Evolutionary conservation across 1,284 basidiomycete genomes (phyloP).

Genomic region (Leccinum insolens): DNA sequence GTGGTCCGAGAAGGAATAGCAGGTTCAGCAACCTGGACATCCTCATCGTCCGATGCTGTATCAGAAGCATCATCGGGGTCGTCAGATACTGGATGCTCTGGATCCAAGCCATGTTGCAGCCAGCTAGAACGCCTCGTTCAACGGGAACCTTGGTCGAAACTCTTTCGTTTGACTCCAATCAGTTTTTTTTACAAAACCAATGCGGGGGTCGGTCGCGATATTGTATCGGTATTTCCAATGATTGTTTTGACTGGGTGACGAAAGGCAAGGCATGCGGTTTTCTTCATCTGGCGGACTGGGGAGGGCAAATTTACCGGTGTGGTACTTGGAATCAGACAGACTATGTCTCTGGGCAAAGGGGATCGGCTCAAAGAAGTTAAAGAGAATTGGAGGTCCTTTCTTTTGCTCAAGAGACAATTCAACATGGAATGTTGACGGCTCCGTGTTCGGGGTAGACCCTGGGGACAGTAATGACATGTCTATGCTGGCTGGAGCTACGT

Average conservation of each 20-base stretch:
- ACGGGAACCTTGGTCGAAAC: constrained; percentile 33
- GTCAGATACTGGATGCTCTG: constrained; percentile 18
- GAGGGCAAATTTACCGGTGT: constrained; percentile 72
- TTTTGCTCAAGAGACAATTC: constrained; percentile 36
- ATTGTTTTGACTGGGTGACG: constrained; percentile 19
- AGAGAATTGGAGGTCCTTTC: constrained; percentile 10
- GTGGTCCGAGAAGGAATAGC: constrained; percentile 51
- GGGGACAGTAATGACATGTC: constrained; percentile 44
- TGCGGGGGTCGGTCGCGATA: constrained; percentile 64
- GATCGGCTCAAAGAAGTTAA: constrained; percentile 63
- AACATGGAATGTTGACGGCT: constrained; percentile 56
- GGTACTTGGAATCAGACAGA: constrained; percentile 70
- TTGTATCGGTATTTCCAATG: constrained; percentile 57
- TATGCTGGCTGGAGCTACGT: constrained; percentile 29
- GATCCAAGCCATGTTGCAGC: constrained; percentile 43
- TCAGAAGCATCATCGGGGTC: constrained; percentile 38
- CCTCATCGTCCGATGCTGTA: constrained; percentile 40
- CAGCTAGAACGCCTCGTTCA: constrained; percentile 38
- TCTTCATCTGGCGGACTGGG: constrained; percentile 61
- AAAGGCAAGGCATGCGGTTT: constrained; percentile 33
- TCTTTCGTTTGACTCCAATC: constrained; percentile 67
- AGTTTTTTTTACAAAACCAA: constrained; percentile 64
- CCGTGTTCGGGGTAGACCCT: constrained; percentile 43
- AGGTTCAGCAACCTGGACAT: constrained; percentile 35
- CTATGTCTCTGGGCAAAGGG: constrained; percentile 66